A percentile compares a stretch with the other conserved stretches of the same genome.
These are phyloP conservation scores for Colletotrichum lindemuthianum DNA, from an alignment of 2,329 filamentous ascomycete genomes.

Conservation along the genomic window DNA sequence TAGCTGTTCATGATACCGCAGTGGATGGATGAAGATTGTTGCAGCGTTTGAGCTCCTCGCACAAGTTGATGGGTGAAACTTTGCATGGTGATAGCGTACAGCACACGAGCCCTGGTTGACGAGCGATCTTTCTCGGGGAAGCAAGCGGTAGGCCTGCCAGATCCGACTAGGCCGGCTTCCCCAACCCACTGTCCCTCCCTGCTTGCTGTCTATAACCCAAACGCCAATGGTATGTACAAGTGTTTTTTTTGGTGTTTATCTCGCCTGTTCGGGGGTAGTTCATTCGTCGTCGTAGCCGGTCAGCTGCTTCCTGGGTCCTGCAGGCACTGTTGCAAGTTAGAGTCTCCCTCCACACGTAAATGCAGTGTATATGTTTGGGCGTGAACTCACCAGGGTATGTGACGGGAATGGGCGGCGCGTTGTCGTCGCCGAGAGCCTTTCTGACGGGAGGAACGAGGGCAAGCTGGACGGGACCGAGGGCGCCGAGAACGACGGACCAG, in stretches of 20 bases:
- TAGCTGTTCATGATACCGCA: conserved; percentile 3
- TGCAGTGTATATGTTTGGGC: background rate
- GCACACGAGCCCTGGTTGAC: conserved; percentile 5
- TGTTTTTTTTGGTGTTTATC: conserved; percentile 8
- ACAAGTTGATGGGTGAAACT: conserved; percentile 13
- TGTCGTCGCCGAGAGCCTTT: conserved; percentile 76
- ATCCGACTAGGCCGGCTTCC: conserved; percentile 8
- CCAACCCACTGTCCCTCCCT: conserved; percentile 9
- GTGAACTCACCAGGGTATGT: conserved; percentile 89
- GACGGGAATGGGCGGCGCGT: conserved; percentile 78
- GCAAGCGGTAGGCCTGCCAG: background rate
- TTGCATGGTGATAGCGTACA: conserved; percentile 31
- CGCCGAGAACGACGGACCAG: conserved; percentile 82
- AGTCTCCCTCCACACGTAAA: background rate
- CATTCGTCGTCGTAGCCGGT: conserved; percentile 69
- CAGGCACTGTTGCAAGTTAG: conserved; percentile 58
- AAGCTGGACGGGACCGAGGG: conserved; percentile 75
- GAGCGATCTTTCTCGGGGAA: background rate
- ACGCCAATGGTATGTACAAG: conserved; percentile 41
- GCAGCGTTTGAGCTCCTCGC: conserved; percentile 7
- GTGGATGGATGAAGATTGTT: background rate
- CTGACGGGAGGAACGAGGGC: conserved; percentile 79
- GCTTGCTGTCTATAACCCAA: conserved; percentile 33
- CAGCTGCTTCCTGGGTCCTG: conserved; percentile 67
- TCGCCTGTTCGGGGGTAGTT: conserved; percentile 13